These are phyloP conservation scores for Pythium utonaiense DNA, from an alignment of 352 stramenopile genomes.

Conservation along the genomic window DNA sequence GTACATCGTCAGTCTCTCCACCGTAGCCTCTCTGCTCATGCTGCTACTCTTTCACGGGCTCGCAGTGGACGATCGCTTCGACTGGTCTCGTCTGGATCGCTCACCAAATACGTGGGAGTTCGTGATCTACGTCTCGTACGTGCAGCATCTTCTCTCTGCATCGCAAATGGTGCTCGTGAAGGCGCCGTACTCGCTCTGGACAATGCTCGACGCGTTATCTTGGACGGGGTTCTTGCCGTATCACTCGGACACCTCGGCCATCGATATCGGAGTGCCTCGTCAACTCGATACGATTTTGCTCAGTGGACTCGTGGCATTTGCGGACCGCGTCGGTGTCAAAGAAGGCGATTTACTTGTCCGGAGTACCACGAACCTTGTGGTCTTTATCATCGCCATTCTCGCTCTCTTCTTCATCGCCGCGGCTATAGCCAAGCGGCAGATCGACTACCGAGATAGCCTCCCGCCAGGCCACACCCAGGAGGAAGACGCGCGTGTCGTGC, in stretches of 20 bases:
- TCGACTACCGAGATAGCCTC: conserved; percentile 3
- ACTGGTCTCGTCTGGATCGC: conserved; percentile 2
- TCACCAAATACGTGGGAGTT: conserved; percentile 37
- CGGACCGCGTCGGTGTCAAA: conserved; percentile 24
- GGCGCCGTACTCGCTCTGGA: conserved; percentile 20
- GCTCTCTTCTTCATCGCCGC: conserved; percentile 22
- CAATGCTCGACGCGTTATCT: conserved; percentile 23
- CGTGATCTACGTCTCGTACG: conserved; percentile 23
- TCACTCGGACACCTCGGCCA: conserved; percentile 13
- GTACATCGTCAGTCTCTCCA: conserved; percentile 10
- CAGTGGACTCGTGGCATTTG: conserved; percentile 18
- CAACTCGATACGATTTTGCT: conserved; percentile 18
- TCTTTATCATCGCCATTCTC: conserved; percentile 18
- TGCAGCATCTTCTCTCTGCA: conserved; percentile 27
- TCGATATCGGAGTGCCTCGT: not conserved
- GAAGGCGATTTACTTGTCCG: conserved; percentile 20
- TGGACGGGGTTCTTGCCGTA: conserved; percentile 27
- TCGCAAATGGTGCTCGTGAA: conserved; percentile 21
- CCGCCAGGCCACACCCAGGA: not conserved
- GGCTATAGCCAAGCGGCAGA: conserved; percentile 8
- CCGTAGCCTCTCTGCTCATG: conserved; percentile 10
- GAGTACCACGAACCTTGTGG: conserved; percentile 13
- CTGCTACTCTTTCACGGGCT: conserved; percentile 19
- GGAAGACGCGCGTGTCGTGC: not conserved
- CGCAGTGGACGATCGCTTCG: conserved; percentile 15